These are phyloP conservation scores for Candolleomyces eurysporus DNA, from an alignment of 768 basidiomycete species.

Conservation along the genomic window DNA sequence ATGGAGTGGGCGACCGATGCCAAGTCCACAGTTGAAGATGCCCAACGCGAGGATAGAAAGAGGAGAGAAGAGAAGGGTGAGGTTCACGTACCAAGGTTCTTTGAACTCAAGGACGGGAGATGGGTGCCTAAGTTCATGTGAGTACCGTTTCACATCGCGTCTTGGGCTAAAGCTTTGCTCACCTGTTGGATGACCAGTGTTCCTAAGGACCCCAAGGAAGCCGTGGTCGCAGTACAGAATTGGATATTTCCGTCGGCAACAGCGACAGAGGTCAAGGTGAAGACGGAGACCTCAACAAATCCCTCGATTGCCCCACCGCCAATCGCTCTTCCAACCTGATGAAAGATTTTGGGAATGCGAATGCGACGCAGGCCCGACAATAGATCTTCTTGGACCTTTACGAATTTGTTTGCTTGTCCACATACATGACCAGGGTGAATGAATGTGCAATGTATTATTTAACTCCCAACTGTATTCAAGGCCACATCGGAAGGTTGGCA, in stretches of 20 bases:
- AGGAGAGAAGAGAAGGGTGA: slow-evolving; percentile 72
- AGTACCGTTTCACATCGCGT: slow-evolving; percentile 23
- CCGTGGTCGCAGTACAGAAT: slow-evolving; percentile 61
- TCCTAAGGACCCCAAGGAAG: slow-evolving; percentile 66
- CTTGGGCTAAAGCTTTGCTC: background rate
- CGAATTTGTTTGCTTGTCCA: no score
- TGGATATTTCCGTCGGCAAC: slow-evolving; percentile 65
- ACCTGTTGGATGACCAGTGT: slow-evolving; percentile 43
- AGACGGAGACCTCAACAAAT: no score
- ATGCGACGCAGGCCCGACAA: background rate
- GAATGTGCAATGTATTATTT: background rate
- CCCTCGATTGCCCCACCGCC: no score
- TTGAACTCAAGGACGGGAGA: slow-evolving; percentile 69
- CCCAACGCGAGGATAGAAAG: slow-evolving; percentile 79
- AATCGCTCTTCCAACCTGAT: no score
- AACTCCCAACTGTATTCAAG: background rate
- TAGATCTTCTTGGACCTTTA: background rate
- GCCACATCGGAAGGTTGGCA: background rate
- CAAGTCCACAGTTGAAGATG: slow-evolving; percentile 88
- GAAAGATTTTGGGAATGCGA: no score
- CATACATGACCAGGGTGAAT: background rate
- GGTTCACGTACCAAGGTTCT: slow-evolving; percentile 75
- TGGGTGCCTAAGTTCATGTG: slow-evolving; percentile 82
- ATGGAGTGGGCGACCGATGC: slow-evolving; percentile 94
- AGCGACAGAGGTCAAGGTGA: background rate